These are phyloP conservation scores for Phytophthora brassicae DNA, from an alignment of 352 stramenopile species.

Conservation along the genomic window DNA sequence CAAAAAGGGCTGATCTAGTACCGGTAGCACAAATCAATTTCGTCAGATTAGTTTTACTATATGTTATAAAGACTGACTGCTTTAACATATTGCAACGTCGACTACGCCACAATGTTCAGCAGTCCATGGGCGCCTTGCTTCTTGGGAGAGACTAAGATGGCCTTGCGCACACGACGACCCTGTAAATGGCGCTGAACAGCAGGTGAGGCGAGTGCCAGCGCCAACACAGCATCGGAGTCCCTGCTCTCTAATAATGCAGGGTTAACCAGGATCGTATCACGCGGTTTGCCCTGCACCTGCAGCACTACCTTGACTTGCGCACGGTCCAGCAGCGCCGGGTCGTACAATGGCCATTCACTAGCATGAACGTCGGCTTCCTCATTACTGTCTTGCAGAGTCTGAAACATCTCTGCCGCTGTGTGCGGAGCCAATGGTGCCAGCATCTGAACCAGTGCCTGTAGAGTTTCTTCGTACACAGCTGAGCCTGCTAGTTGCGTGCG, in stretches of 20 bases:
- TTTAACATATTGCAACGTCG: constrained; percentile 6
- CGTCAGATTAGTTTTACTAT: no score
- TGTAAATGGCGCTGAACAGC: constrained; percentile 71
- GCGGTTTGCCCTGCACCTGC: constrained; percentile 77
- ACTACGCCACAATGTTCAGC: constrained; percentile 77
- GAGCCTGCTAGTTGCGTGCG: constrained; percentile 37
- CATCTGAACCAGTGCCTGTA: constrained; percentile 76
- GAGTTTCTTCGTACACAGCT: constrained; percentile 46
- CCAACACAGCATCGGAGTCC: constrained; percentile 66
- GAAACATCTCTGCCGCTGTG: constrained; percentile 81
- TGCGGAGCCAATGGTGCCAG: constrained; percentile 78
- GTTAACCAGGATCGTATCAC: constrained; percentile 70
- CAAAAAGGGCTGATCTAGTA: no score
- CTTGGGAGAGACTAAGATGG: constrained; percentile 80
- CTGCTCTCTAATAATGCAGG: constrained; percentile 42
- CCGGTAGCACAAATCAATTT: no score
- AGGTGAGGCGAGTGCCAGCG: constrained; percentile 53
- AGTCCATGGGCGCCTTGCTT: constrained; percentile 76
- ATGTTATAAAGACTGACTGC: no score
- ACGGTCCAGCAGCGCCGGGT: constrained; percentile 53
- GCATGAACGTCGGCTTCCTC: constrained; percentile 58
- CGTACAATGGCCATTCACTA: constrained; percentile 58
- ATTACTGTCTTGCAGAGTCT: constrained; percentile 38
- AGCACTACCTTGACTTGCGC: constrained; percentile 84
- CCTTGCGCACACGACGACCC: constrained; percentile 65